Conservation (phyloP, 1,284 basidiomycete species). For the Leccinum subrobustum region DNA sequence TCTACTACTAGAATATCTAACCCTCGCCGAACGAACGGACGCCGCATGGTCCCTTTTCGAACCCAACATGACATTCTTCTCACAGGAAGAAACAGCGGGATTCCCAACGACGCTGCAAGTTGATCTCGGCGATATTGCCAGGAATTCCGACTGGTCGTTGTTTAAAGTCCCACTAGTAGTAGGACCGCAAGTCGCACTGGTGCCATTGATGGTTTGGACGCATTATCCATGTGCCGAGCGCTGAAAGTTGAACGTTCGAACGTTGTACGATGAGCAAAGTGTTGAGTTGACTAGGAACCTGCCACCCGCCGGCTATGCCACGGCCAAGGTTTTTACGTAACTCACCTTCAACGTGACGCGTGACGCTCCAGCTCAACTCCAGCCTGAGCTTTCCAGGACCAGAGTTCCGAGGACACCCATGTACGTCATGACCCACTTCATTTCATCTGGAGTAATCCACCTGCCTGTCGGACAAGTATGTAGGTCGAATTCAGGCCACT, state of each 20-base stretch:
- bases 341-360: background rate
- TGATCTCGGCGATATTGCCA: background rate
- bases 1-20: background rate
- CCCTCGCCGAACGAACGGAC: background rate
- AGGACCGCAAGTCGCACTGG: background rate
- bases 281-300: background rate
- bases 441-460: background rate
- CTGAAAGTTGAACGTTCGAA: background rate
- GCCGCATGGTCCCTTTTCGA: background rate
- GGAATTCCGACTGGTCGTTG: background rate
- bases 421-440: conserved; percentile 4
- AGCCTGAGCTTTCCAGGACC: background rate
- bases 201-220: background rate
- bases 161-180: background rate
- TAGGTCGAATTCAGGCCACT: background rate
- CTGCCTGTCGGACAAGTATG: conserved; percentile 3
- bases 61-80: background rate
- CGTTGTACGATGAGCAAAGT: background rate
- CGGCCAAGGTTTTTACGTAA: background rate
- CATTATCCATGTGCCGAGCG: background rate
- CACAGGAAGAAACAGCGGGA: background rate
- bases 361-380: background rate
- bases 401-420: conserved; percentile 1
- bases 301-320: background rate
- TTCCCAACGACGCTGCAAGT: background rate